Base-by-base conservation (phyloP, 257 asterid species). In the Cordia subcordata region DNA sequence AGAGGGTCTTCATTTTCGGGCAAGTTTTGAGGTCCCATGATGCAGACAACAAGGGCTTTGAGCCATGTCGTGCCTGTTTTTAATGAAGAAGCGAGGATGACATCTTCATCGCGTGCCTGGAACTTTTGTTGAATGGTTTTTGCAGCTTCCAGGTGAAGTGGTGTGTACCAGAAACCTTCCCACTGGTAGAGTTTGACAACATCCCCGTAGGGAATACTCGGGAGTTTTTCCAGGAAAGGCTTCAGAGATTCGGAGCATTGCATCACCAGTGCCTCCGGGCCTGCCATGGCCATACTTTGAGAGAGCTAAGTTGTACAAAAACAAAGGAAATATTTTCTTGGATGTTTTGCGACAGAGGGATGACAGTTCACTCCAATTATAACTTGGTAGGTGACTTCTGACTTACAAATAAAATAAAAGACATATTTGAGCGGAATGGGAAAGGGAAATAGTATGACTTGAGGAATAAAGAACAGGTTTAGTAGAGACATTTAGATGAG, bases 41-140 rank as follows among this genome's bases (percentile, higher is more conserved):
- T 79, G 74, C 65, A 71, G 8, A 62, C 49, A 45, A 57, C 22
- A 3, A 78, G 72, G 33, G 84, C 39, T 61, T 74, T 78, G 67
- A 78, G 81, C 84, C 81, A 78, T 8, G 84, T 78, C 21, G 81
- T 78, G 62, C 81, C 84, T 15, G 78, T 69, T 56, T 79, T 79
- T 35, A 71, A 49, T 42, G 73, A 51, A 1, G 79, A 72, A 0
- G 77, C 63, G 5, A 79, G 61, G 55, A 79, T 21, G 18, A 75
- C 52, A 66, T 75, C 79, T 44, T 72, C 72, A 49, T 63, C 56
- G 16, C 63, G 58, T 35, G 79, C 75, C 8, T 17, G 10, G 23
- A 62, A 62, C 4, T 62, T 16, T 33, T 54, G 42, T 32, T 50
- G 66, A n/a, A 61, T n/a, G 8, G 58, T 8, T 50, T 27, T 23